Conservation (phyloP, 1,284 basidiomycete genomes). For the Moesziomyces aphidis region DNA sequence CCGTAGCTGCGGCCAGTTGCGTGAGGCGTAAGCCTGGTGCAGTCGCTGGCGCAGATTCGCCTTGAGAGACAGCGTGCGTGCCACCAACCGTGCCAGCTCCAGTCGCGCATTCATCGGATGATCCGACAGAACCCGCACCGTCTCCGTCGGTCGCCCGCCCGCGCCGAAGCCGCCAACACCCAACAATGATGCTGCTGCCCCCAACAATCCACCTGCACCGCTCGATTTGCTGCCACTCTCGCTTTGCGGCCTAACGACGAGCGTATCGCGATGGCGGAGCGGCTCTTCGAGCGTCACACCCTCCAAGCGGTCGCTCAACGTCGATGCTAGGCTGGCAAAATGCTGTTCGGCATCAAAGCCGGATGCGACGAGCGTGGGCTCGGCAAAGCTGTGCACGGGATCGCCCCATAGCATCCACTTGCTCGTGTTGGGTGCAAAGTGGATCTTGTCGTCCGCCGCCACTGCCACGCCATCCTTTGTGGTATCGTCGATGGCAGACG, state of each 20-base stretch:
- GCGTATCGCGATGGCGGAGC: slow-evolving; percentile 4
- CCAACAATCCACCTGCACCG: slow-evolving; percentile 3
- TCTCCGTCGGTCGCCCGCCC: neutral
- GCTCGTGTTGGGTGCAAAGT: slow-evolving; percentile 67
- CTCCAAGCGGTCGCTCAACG: slow-evolving; percentile 24
- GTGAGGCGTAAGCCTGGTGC: slow-evolving; percentile 46
- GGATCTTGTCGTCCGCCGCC: slow-evolving; percentile 55
- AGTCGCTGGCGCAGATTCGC: slow-evolving; percentile 47
- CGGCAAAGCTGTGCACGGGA: slow-evolving; percentile 51
- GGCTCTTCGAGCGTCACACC: slow-evolving; percentile 25
- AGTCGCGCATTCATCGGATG: slow-evolving; percentile 58
- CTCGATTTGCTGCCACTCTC: neutral
- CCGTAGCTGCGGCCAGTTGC: slow-evolving; percentile 47
- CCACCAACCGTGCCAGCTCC: slow-evolving; percentile 45
- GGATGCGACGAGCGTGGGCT: slow-evolving; percentile 41
- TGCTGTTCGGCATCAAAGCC: slow-evolving; percentile 53
- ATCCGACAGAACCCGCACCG: slow-evolving; percentile 34
- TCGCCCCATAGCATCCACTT: slow-evolving; percentile 69
- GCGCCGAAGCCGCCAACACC: neutral
- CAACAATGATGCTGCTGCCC: slow-evolving; percentile 13
- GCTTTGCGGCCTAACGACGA: slow-evolving; percentile 7
- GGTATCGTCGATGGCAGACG: slow-evolving; percentile 64
- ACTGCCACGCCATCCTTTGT: slow-evolving; percentile 25
- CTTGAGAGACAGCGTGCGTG: slow-evolving; percentile 45
- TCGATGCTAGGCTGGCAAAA: slow-evolving; percentile 23